Conservation (phyloP, 169 alveolate species). For the Eimeria praecox region DNA sequence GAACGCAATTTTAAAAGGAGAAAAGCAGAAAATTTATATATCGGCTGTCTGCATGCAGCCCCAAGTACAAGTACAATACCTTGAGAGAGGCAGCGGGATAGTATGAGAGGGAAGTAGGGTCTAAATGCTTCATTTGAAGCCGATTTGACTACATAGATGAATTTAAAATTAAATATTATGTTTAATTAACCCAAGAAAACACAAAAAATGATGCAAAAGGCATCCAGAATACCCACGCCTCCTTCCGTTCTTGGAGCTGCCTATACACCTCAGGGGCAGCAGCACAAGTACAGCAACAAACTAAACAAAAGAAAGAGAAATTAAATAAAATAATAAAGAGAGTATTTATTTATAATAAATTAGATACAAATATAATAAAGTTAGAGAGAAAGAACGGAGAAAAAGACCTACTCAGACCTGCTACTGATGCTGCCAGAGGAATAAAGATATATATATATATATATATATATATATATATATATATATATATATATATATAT, state of each 20-base stretch:
- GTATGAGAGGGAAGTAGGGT: too few species aligned
- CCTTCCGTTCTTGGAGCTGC: not conserved
- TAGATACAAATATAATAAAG: too few species aligned
- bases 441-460: too few species aligned
- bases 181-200: not conserved
- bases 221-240: not conserved
- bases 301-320: not conserved
- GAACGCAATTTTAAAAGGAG: too few species aligned
- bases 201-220: not conserved
- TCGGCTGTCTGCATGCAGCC: not conserved
- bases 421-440: too few species aligned
- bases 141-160: not conserved
- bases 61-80: not conserved
- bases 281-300: not conserved
- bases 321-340: not conserved
- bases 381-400: not conserved
- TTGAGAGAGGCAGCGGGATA: not conserved
- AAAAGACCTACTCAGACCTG: too few species aligned
- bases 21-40: too few species aligned
- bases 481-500: too few species aligned
- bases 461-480: too few species aligned
- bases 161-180: not conserved
- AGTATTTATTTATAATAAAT: not conserved
- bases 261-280: not conserved
- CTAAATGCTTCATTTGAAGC: not conserved